Evolutionary conservation across 2,329 filamentous ascomycete species (phyloP).

Genomic region (Nemania abortiva): DNA sequence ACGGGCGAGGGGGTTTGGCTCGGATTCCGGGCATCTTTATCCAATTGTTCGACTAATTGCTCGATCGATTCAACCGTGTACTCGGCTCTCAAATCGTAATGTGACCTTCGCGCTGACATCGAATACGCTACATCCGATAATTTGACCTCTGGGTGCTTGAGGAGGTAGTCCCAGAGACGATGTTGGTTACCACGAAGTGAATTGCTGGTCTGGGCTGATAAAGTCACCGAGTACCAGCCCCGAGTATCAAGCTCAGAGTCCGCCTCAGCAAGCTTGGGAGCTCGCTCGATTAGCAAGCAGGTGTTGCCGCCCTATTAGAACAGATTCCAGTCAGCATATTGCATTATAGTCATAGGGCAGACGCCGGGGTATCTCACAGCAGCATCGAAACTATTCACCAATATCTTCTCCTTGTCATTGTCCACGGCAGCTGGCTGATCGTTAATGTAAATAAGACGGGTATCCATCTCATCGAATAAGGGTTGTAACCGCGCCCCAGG

Average conservation of each 20-base stretch:
- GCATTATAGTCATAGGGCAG: background rate
- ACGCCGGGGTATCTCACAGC: constrained; percentile 47
- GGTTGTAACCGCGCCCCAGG: constrained; percentile 22
- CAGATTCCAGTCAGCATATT: background rate
- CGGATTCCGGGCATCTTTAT: constrained; percentile 4
- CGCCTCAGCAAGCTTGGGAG: constrained; percentile 46
- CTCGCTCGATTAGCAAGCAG: constrained; percentile 63
- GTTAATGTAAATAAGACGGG: constrained; percentile 31
- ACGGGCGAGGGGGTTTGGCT: background rate
- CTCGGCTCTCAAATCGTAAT: constrained; percentile 39
- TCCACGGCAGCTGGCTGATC: constrained; percentile 11
- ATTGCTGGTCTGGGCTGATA: constrained; percentile 59
- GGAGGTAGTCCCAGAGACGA: constrained; percentile 57
- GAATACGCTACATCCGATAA: constrained; percentile 65
- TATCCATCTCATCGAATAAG: constrained; percentile 25
- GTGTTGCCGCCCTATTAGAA: constrained; percentile 63
- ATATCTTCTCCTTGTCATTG: constrained; percentile 21
- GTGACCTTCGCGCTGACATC: constrained; percentile 61
- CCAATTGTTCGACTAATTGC: constrained; percentile 28
- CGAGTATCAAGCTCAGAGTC: constrained; percentile 54
- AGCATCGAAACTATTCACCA: constrained; percentile 67
- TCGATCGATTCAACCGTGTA: constrained; percentile 27
- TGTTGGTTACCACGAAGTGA: constrained; percentile 56
- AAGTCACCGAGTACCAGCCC: constrained; percentile 56
- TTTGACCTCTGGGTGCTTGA: constrained; percentile 53